A percentile compares a stretch with the other conserved stretches of the same genome.
These are phyloP conservation scores for Silene vulgaris DNA, from an alignment of 179 eudicot genomes.

Conservation along the genomic window DNA sequence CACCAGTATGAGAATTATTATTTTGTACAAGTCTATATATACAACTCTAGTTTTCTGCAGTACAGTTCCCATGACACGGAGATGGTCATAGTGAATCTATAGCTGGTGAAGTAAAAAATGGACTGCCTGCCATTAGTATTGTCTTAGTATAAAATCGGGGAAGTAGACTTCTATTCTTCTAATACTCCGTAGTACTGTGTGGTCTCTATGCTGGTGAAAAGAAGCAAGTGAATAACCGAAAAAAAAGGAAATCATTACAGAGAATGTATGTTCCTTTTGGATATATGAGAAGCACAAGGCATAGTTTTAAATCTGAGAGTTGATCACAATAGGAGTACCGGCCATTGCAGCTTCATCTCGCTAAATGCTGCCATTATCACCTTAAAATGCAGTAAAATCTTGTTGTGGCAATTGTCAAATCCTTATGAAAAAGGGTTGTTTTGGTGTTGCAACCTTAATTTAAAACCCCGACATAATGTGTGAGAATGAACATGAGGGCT, in stretches of 20 bases:
- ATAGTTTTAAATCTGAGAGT: too few relatives aligned
- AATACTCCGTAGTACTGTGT: neutral
- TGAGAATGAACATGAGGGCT: too few relatives aligned
- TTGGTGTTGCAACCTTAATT: too few relatives aligned
- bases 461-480: too few relatives aligned
- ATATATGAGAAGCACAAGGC: too few relatives aligned
- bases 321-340: too few relatives aligned
- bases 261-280: neutral
- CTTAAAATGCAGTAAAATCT: too few relatives aligned
- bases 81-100: neutral
- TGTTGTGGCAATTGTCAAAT: too few relatives aligned
- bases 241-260: neutral
- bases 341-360: too few relatives aligned
- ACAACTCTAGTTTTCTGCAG: neutral
- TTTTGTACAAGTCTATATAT: neutral
- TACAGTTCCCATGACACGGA: neutral
- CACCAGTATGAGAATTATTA: slow-evolving; percentile 2
- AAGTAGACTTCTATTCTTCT: neutral
- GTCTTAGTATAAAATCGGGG: neutral
- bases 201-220: neutral
- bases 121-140: neutral
- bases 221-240: neutral
- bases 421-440: too few relatives aligned
- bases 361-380: too few relatives aligned
- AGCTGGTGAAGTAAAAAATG: neutral